Conservation (phyloP, 768 basidiomycete species). For the Paxillus involutus region DNA sequence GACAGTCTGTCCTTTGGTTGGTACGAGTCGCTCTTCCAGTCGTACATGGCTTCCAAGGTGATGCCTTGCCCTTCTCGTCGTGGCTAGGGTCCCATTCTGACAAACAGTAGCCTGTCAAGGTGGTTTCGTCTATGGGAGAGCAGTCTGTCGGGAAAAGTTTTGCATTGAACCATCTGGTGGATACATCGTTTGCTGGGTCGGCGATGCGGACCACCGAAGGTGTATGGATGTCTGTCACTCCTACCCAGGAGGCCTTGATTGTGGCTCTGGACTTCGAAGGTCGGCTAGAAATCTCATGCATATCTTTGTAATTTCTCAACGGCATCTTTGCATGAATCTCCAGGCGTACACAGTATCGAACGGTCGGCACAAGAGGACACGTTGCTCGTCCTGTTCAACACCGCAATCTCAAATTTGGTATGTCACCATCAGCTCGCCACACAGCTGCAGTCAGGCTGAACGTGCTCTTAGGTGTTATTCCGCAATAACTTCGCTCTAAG, state of each 20-base stretch:
- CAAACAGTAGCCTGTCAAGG: constrained; percentile 48
- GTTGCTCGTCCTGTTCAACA: no score
- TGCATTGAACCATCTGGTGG: constrained; percentile 51
- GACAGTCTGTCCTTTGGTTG: constrained; percentile 52
- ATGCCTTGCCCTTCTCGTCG: neutral
- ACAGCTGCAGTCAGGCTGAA: no score
- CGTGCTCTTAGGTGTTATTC: no score
- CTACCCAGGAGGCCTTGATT: constrained; percentile 46
- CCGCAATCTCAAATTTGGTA: no score
- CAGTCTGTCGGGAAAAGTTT: constrained; percentile 60
- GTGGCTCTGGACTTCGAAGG: constrained; percentile 63
- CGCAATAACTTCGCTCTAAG: no score
- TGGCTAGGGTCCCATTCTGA: neutral
- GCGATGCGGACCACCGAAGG: constrained; percentile 61
- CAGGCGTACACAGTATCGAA: no score
- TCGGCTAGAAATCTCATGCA: constrained; percentile 7
- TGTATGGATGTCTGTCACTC: constrained; percentile 61
- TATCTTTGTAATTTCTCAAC: no score
- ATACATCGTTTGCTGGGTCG: constrained; percentile 58
- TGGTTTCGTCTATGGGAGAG: constrained; percentile 63
- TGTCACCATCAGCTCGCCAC: no score
- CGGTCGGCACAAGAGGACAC: no score
- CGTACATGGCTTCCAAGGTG: constrained; percentile 53
- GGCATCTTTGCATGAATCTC: no score
- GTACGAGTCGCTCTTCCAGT: constrained; percentile 60